Conservation (phyloP, 73 alveolate genomes). For the Blepharisma stoltei region DNA sequence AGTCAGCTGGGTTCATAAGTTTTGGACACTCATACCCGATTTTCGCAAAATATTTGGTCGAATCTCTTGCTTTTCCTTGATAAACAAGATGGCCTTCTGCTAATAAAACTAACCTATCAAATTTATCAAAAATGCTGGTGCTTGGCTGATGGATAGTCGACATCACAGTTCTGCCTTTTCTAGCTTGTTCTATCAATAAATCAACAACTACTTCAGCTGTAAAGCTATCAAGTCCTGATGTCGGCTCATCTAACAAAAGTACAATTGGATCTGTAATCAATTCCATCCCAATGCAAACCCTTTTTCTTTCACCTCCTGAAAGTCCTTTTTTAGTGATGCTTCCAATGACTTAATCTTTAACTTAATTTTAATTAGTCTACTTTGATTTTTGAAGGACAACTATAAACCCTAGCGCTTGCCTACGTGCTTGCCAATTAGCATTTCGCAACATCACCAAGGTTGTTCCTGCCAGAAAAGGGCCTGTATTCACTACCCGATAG, state of each 20-base stretch:
- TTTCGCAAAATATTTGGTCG: constrained; percentile 34
- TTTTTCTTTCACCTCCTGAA: constrained; percentile 52
- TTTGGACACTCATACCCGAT: constrained; percentile 41
- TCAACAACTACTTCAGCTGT: constrained; percentile 35
- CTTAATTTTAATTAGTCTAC: too few species aligned
- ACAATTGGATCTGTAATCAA: constrained; percentile 40
- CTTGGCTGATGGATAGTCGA: constrained; percentile 49
- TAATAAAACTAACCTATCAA: constrained; percentile 37
- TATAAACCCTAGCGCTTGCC: too few species aligned
- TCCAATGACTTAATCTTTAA: too few species aligned
- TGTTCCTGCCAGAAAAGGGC: too few species aligned
- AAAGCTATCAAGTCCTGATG: constrained; percentile 48
- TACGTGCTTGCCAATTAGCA: too few species aligned
- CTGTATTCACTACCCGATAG: too few species aligned
- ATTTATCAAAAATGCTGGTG: constrained; percentile 26
- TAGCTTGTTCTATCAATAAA: constrained; percentile 31
- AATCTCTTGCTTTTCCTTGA: constrained; percentile 30
- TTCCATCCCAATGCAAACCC: constrained; percentile 40
- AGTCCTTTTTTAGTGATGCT: not conserved
- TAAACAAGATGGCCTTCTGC: constrained; percentile 39
- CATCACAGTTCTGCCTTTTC: constrained; percentile 35
- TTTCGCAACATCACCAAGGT: too few species aligned
- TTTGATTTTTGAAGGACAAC: too few species aligned
- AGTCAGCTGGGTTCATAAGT: constrained; percentile 57
- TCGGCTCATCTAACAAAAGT: constrained; percentile 47